Percentiles rank a stretch among this genome's conserved stretches.
phyloP scores from a whole-genome alignment of 306 rosid species.

The Cicer bijugum region DNA sequence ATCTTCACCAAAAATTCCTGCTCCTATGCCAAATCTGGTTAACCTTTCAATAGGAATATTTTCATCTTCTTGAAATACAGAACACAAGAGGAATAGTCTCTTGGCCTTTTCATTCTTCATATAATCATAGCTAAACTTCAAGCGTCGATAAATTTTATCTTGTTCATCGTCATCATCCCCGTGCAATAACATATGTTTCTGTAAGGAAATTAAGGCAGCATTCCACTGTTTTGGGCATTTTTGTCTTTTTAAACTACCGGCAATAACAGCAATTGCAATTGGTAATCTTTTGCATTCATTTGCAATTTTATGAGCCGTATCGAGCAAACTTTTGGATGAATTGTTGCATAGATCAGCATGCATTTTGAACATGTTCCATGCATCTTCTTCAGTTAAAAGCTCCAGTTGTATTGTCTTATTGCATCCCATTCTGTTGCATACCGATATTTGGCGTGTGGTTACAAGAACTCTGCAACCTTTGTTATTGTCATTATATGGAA shows the following conservation, averaged over 20 bases:
- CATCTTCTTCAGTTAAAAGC: not conserved
- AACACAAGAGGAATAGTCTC: slow-evolving; percentile 12
- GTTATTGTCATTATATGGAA: not conserved
- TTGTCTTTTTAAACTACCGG: not conserved
- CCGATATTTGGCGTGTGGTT: not conserved
- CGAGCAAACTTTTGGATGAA: not conserved
- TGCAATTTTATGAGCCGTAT: not conserved
- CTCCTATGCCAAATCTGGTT: not conserved
- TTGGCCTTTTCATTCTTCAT: not conserved
- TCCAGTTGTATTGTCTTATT: not conserved
- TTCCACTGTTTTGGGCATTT: not conserved
- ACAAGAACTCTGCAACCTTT: not conserved
- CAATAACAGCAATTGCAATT: not conserved
- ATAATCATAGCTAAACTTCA: not conserved
- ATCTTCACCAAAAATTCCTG: not conserved
- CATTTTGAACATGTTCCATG: not conserved
- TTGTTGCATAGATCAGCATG: not conserved
- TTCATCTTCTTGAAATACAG: slow-evolving; percentile 44
- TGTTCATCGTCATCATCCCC: not conserved
- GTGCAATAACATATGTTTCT: not conserved
- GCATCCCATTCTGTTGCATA: not conserved
- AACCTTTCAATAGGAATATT: slow-evolving; percentile 19
- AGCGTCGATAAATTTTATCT: not conserved
- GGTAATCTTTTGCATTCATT: slow-evolving; percentile 40
- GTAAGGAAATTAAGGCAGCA: not conserved